Conservation (phyloP, 768 basidiomycete genomes). For the Suillus sp. region DNA sequence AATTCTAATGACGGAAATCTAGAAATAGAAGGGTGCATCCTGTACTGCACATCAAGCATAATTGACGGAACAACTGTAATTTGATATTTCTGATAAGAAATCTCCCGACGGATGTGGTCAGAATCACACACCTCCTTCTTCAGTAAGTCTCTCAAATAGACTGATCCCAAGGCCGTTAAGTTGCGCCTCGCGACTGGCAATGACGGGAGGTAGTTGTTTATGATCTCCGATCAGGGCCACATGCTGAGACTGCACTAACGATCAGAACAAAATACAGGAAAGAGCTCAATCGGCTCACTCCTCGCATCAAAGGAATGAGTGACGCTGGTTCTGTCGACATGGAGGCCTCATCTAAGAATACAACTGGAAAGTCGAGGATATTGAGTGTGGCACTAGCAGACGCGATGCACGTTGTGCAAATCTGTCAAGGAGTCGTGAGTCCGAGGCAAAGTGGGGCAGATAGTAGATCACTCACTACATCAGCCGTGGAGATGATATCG, state of each 20-base stretch:
- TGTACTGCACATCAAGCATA: constrained; percentile 93
- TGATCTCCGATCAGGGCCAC: constrained; percentile 95
- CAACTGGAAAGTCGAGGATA: constrained; percentile 86
- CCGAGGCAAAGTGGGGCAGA: constrained; percentile 11
- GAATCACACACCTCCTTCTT: constrained; percentile 68
- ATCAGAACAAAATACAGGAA: constrained; percentile 15
- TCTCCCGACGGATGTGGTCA: constrained; percentile 4
- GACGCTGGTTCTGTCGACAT: constrained; percentile 96
- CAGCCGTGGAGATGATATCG: constrained; percentile 63
- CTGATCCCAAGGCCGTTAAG: constrained; percentile 73
- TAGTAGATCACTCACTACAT: constrained; percentile 60
- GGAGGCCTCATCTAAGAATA: constrained; percentile 93
- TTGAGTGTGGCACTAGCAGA: constrained; percentile 66
- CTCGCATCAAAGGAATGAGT: constrained; percentile 91
- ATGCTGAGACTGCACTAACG: constrained; percentile 62
- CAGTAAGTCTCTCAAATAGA: constrained; percentile 88
- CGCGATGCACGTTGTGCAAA: constrained; percentile 88
- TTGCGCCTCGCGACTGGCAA: constrained; percentile 74
- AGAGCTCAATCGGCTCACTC: constrained; percentile 55
- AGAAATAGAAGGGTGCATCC: constrained; percentile 93
- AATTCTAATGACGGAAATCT: constrained; percentile 85
- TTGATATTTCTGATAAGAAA: constrained; percentile 16
- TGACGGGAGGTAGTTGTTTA: constrained; percentile 91
- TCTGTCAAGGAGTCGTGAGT: constrained; percentile 40
- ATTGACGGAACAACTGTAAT: constrained; percentile 76